Evolutionary conservation across 1,139 yeast genomes (phyloP).

Genomic region (Geotrichum armillariae): DNA sequence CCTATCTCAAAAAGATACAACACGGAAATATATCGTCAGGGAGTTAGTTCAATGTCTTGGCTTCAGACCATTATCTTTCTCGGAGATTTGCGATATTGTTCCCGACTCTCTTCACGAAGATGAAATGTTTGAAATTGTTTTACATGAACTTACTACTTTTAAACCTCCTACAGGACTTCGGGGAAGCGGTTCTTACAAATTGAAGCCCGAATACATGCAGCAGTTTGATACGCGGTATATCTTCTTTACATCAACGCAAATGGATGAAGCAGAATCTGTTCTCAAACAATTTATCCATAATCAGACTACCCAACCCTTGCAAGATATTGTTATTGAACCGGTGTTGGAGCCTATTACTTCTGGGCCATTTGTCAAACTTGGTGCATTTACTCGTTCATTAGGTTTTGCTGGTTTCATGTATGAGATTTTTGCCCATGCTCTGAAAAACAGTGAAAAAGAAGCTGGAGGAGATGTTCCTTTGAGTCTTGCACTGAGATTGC

Average conservation of each 20-base stretch:
- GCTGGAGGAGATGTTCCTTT: conserved; percentile 47
- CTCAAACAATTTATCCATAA: conserved; percentile 47
- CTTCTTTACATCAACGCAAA: conserved; percentile 71
- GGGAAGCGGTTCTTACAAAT: conserved; percentile 66
- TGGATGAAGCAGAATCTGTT: conserved; percentile 69
- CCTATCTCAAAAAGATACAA: conserved; percentile 48
- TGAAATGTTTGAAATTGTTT: conserved; percentile 67
- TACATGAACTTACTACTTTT: conserved; percentile 60
- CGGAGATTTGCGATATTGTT: conserved; percentile 64
- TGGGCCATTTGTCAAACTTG: conserved; percentile 38
- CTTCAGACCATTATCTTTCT: conserved; percentile 68
- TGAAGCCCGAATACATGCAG: conserved; percentile 57
- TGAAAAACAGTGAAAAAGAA: conserved; percentile 18
- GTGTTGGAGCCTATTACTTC: conserved; percentile 33
- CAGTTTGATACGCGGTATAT: conserved; percentile 78
- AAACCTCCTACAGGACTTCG: conserved; percentile 62
- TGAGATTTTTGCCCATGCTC: conserved; percentile 26
- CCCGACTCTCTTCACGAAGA: conserved; percentile 74
- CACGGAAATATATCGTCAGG: conserved; percentile 52
- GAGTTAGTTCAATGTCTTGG: conserved; percentile 81
- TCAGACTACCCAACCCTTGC: conserved; percentile 29
- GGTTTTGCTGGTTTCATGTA: conserved; percentile 37
- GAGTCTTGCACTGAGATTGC: conserved; percentile 61
- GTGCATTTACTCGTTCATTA: conserved; percentile 37
- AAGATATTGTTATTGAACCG: conserved; percentile 39